These are phyloP conservation scores for Pholiota microspora DNA, from an alignment of 768 basidiomycete species.

Conservation along the genomic window DNA sequence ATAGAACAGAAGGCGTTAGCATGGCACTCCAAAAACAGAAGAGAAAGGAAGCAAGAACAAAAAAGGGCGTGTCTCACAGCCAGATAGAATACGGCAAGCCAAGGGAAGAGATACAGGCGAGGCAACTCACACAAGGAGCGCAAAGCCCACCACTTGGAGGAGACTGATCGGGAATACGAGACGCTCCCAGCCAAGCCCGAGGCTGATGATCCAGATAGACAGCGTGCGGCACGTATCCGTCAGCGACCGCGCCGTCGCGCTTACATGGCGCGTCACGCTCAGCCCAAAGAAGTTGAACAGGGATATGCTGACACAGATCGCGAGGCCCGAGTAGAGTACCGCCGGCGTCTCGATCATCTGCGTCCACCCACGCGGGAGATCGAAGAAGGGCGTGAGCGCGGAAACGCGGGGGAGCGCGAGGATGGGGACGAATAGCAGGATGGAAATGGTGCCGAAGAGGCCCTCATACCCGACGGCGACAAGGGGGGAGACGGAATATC, in stretches of 20 bases:
- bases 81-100: neutral
- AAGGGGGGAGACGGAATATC: constrained; percentile 83
- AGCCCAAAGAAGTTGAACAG: constrained; percentile 89
- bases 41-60: neutral
- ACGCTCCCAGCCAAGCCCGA: constrained; percentile 88
- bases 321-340: constrained; percentile 66
- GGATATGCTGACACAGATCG: constrained; percentile 74
- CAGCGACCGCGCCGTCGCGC: constrained; percentile 87
- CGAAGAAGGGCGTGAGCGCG: constrained; percentile 71
- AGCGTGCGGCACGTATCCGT: constrained; percentile 96
- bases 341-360: constrained; percentile 81
- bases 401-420: constrained; percentile 69
- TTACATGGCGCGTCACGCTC: constrained; percentile 90
- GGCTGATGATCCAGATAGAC: constrained; percentile 92
- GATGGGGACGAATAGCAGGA: constrained; percentile 78
- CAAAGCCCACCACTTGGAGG: constrained; percentile 83
- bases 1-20: constrained; percentile 4
- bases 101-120: neutral
- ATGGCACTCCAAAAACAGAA: neutral
- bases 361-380: constrained; percentile 84
- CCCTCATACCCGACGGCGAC: constrained; percentile 96
- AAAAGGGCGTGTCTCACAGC: neutral
- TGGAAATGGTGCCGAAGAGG: constrained; percentile 81
- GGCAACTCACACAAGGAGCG: constrained; percentile 77
- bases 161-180: constrained; percentile 80